These are phyloP conservation scores for Chaetomium sp. DNA, from an alignment of 2,329 filamentous ascomycete genomes.

Conservation along the genomic window DNA sequence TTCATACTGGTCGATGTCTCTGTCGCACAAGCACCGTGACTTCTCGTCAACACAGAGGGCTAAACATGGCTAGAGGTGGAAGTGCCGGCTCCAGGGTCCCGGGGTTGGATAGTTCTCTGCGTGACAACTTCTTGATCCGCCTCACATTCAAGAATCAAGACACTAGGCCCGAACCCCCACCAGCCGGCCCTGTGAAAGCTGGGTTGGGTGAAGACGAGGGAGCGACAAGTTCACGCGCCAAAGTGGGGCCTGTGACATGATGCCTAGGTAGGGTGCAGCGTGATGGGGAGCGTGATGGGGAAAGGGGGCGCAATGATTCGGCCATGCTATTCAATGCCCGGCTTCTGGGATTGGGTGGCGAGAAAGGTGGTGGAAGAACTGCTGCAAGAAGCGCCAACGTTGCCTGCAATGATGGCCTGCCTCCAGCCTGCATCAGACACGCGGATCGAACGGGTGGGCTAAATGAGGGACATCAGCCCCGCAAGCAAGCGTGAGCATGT, in stretches of 20 bases:
- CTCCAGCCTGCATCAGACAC: neutral
- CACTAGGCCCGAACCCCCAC: neutral
- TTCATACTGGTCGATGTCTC: neutral
- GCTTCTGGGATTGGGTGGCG: neutral
- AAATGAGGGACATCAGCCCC: too few species aligned
- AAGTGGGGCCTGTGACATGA: slow-evolving; percentile 6
- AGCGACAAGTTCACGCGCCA: neutral
- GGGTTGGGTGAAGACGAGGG: neutral
- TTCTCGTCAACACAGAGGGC: neutral
- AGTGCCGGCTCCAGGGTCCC: neutral
- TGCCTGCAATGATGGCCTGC: slow-evolving; percentile 1
- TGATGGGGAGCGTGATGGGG: too few species aligned
- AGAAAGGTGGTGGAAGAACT: neutral
- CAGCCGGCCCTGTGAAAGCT: neutral
- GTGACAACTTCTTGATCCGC: neutral
- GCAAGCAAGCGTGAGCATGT: neutral
- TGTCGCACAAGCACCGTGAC: neutral
- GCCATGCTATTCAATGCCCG: neutral
- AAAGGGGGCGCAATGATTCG: neutral
- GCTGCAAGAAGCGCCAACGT: slow-evolving; percentile 1
- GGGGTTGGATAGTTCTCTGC: neutral
- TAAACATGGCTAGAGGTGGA: neutral
- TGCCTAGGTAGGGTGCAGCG: neutral
- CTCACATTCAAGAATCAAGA: neutral
- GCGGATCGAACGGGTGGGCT: neutral